Base-by-base conservation (phyloP, 2,329 filamentous ascomycete species). In the Fusarium nodosum region DNA sequence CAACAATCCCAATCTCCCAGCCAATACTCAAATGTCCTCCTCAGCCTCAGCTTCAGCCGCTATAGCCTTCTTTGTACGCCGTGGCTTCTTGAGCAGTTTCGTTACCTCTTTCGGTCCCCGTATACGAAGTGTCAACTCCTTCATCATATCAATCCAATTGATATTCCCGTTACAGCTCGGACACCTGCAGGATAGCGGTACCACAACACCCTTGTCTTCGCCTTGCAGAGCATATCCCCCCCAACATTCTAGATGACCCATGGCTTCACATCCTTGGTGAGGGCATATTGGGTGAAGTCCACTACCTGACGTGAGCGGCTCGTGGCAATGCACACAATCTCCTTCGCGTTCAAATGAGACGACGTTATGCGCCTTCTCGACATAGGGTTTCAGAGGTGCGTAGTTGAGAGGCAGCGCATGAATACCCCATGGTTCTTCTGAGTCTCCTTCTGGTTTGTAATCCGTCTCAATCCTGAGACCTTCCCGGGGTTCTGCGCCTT, bases 121-220 rank as follows among this genome's bases (percentile, higher is more conserved):
- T 36, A 88, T 82, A 33, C 95, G 86, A 50, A 97, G 80, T 52
- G 87, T 96, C 72, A 97, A 79, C 76, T 97, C 94, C 76, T 90
- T 94, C 82, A 97, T 91, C 80, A 97, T 87, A 48, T 91, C 87
- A 0, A 85, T 83, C 95, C 95, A 98, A 52, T 83, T 77, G 3
- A 94, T 80, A 7, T 82, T 78, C 0, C 83, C 82, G 2, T 84
- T 79, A 75, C 95, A 98, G 22, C 81, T 81, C 0, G 93, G 93
- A 79, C 95, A 98, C 3, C 74, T 78, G 4, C 93, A 94, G 34
- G 83, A 76, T 2, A 87, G 82, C 0, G 95, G 95, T 2, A 97
- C 75, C 2, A 97, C 73, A 5, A 82, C 78, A 5, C 80, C 78
- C 0, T 76, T 73, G 0, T 74, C 75, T 5, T 80, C 77, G 2